A percentile compares a stretch with the other conserved stretches of the same genome.
Conservation (phyloP, 2,329 filamentous ascomycete genomes). For the Calonectria montana region DNA sequence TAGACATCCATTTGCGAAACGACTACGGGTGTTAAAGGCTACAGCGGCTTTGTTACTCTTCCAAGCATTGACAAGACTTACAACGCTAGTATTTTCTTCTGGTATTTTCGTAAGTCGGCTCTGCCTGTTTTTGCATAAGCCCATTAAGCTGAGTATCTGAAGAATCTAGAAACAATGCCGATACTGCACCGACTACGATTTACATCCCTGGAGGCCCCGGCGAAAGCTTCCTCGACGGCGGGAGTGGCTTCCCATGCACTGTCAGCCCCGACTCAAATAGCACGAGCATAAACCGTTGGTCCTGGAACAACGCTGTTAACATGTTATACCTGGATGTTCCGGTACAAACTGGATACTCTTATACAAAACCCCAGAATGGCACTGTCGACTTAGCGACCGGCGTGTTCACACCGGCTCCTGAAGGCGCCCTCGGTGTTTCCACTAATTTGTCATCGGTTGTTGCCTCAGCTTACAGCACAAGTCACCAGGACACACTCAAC, state of each 20-base stretch:
- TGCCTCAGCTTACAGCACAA: slow-evolving; percentile 21
- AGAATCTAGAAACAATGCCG: slow-evolving; percentile 48
- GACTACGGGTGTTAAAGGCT: slow-evolving; percentile 33
- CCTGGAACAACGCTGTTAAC: slow-evolving; percentile 66
- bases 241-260: slow-evolving; percentile 66
- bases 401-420: slow-evolving; percentile 25
- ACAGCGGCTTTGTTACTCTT: slow-evolving; percentile 38
- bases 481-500: slow-evolving; percentile 44
- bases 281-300: slow-evolving; percentile 66
- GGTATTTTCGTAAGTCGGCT: slow-evolving; percentile 49
- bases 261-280: slow-evolving; percentile 60
- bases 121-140: rapidly evolving
- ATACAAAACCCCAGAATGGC: slow-evolving; percentile 58
- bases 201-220: slow-evolving; percentile 75
- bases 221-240: slow-evolving; percentile 67
- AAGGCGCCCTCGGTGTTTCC: not conserved
- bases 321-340: slow-evolving; percentile 68
- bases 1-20: slow-evolving; percentile 41
- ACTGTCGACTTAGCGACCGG: slow-evolving; percentile 62
- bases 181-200: slow-evolving; percentile 53
- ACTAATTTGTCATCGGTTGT: slow-evolving; percentile 30
- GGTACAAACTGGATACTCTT: slow-evolving; percentile 74
- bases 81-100: slow-evolving; percentile 53
- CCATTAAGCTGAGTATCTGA: rapidly evolving
- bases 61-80: slow-evolving; percentile 29